Percentiles rank a stretch among this genome's conserved stretches.
These are phyloP conservation scores for Candida chilensis DNA, from an alignment of 805 yeast species.

Conservation along the genomic window DNA sequence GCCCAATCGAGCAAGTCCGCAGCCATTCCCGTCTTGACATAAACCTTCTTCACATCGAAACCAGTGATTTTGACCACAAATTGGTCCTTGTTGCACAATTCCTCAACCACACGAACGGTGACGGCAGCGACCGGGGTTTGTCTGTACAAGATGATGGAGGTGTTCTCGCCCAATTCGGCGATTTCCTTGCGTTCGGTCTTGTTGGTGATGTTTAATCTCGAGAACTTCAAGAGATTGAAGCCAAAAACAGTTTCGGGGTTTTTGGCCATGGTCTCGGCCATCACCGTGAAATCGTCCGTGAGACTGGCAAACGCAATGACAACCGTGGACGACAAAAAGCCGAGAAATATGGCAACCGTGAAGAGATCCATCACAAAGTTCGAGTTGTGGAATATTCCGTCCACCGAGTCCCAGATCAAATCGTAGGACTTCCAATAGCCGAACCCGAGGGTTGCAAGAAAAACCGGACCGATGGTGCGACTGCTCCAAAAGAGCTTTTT, in stretches of 20 bases:
- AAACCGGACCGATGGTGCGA: constrained; percentile 23
- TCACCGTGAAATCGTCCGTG: constrained; percentile 38
- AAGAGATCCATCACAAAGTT: constrained; percentile 14
- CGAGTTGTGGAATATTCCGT: constrained; percentile 3
- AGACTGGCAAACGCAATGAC: constrained; percentile 30
- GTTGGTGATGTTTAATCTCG: constrained; percentile 15
- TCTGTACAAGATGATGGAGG: constrained; percentile 53
- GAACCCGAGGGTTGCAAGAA: constrained; percentile 12
- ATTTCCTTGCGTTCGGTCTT: constrained; percentile 12
- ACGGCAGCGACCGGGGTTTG: constrained; percentile 64
- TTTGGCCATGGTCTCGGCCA: constrained; percentile 22
- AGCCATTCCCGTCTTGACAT: constrained; percentile 53
- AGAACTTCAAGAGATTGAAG: constrained; percentile 37
- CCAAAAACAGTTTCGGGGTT: constrained; percentile 36
- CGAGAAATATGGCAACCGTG: constrained; percentile 25
- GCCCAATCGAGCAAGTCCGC: constrained; percentile 59
- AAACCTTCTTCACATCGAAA: constrained; percentile 60
- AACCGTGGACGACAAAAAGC: constrained; percentile 23
- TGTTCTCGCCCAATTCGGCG: constrained; percentile 31
- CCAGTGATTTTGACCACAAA: constrained; percentile 47
- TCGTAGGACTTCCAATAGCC: no score
- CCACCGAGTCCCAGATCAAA: constrained; percentile 8
- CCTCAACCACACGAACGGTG: constrained; percentile 25
- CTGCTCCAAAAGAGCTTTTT: constrained; percentile 34
- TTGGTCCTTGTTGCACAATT: constrained; percentile 26